Percentiles rank a stretch among this genome's conserved stretches.
phyloP scores from a whole-genome alignment of 345 rosid genomes.

The Eucalyptus cloeziana region DNA sequence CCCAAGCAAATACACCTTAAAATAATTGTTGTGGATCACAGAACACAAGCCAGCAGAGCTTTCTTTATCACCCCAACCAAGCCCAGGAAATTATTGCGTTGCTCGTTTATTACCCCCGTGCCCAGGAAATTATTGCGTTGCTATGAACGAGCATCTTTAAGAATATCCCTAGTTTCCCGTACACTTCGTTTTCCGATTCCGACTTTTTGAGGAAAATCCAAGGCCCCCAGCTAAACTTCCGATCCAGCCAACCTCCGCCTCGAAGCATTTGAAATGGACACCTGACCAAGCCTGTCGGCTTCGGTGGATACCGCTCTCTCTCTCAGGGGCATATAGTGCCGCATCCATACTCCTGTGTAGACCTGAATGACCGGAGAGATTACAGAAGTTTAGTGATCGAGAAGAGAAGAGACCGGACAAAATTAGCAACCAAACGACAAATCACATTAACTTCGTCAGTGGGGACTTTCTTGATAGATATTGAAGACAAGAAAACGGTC shows the following conservation, averaged over 20 bases:
- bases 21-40: neutral
- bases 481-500: neutral
- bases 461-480: neutral
- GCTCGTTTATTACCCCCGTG: neutral
- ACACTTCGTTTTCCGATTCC: neutral
- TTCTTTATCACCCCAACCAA: neutral
- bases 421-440: neutral
- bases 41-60: neutral
- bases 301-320: slow-evolving; percentile 38
- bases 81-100: neutral
- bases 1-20: neutral
- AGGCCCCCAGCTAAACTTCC: neutral
- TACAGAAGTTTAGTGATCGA: neutral
- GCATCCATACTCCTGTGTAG: slow-evolving; percentile 80
- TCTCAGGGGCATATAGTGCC: slow-evolving; percentile 59
- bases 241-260: slow-evolving; percentile 77
- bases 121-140: neutral
- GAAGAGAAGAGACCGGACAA: neutral
- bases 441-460: neutral
- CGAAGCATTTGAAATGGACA: slow-evolving; percentile 75
- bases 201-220: neutral
- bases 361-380: slow-evolving; percentile 33
- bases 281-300: slow-evolving; percentile 49
- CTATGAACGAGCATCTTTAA: neutral
- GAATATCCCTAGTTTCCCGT: neutral